Evolutionary conservation across 805 yeast genomes (phyloP).

Genomic region (Candida germanica): DNA sequence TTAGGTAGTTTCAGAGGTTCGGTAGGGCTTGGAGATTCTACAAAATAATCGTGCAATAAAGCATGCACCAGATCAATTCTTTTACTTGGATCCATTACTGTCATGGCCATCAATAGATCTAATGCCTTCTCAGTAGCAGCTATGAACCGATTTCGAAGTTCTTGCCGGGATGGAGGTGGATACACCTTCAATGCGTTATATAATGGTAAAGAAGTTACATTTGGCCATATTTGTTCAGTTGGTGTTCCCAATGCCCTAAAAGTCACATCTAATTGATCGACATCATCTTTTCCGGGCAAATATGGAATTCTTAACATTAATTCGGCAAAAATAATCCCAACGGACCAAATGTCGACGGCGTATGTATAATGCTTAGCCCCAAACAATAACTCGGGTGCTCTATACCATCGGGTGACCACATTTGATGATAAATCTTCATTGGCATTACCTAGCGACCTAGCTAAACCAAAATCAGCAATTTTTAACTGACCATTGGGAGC

Average conservation of each 20-base stretch:
- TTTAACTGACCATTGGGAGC: conserved; percentile 87
- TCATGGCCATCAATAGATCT: conserved; percentile 68
- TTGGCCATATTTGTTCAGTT: conserved; percentile 88
- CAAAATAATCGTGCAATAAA: conserved; percentile 62
- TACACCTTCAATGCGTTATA: conserved; percentile 72
- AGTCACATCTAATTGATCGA: conserved; percentile 89
- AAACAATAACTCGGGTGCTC: conserved; percentile 88
- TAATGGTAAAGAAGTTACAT: conserved; percentile 73
- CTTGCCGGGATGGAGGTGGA: conserved; percentile 80
- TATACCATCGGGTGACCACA: conserved; percentile 96
- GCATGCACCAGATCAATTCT: conserved; percentile 67
- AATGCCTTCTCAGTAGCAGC: conserved; percentile 89
- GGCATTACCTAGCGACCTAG: conserved; percentile 74
- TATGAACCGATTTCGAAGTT: conserved; percentile 75
- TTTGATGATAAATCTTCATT: conserved; percentile 80
- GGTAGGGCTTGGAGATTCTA: conserved; percentile 73
- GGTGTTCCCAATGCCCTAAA: conserved; percentile 97
- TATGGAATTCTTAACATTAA: conserved; percentile 93
- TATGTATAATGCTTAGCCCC: conserved; percentile 93
- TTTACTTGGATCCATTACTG: conserved; percentile 73
- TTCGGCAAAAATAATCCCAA: conserved; percentile 81
- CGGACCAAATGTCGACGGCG: conserved; percentile 45
- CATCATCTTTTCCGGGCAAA: conserved; percentile 86
- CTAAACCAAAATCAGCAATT: conserved; percentile 96
- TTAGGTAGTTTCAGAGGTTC: conserved; percentile 63